Evolutionary conservation across 1,139 yeast genomes (phyloP).

Genomic region (Saccharomycopsis hybrid): DNA sequence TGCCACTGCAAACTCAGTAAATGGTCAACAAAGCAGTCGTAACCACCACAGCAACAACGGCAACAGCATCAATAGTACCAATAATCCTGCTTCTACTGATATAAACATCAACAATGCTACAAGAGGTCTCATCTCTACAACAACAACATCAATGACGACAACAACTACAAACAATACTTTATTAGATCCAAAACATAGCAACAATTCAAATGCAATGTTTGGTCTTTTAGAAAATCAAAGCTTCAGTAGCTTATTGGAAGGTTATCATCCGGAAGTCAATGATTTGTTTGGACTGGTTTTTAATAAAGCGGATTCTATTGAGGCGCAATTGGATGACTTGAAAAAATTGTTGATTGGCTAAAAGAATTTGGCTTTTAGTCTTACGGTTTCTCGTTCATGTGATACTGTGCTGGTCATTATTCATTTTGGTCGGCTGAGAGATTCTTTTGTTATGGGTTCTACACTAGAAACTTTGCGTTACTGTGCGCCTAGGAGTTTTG

Average conservation of each 20-base stretch:
- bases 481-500: too few species aligned
- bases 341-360: slow-evolving; percentile 1
- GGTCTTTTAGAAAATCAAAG: slow-evolving; percentile 8
- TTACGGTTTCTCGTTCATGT: too few species aligned
- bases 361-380: not conserved
- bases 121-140: not conserved
- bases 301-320: slow-evolving; percentile 15
- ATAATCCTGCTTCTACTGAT: slow-evolving; percentile 1
- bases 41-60: not conserved
- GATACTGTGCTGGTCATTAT: too few species aligned
- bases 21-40: not conserved
- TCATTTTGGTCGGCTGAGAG: too few species aligned
- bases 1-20: not conserved
- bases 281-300: slow-evolving; percentile 18
- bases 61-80: slow-evolving; percentile 1
- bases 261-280: slow-evolving; percentile 19
- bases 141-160: not conserved
- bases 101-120: not conserved
- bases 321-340: slow-evolving; percentile 18
- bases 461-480: too few species aligned
- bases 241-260: slow-evolving; percentile 17
- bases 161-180: slow-evolving; percentile 4
- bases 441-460: too few species aligned
- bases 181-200: not conserved
- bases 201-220: not conserved